Conservation (phyloP, 2,329 filamentous ascomycete species). For the Fusarium praegraminearum region DNA sequence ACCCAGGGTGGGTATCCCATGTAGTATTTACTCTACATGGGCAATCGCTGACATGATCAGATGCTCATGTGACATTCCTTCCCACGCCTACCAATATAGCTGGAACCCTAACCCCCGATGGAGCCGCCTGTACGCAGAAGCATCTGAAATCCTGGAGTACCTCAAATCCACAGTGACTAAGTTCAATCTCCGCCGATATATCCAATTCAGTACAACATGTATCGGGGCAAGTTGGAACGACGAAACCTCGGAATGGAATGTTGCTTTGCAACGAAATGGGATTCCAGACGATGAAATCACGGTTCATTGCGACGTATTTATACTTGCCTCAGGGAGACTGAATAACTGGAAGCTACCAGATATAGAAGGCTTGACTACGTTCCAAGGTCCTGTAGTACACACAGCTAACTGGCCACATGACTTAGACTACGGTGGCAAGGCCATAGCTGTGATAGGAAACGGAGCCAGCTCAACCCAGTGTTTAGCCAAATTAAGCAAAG, state of each 20-base stretch:
- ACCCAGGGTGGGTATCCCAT: not conserved
- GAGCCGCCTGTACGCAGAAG: not conserved
- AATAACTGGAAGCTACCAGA: constrained; percentile 1
- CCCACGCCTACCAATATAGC: constrained; percentile 2
- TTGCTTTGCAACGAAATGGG: not conserved
- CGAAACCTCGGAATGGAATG: not conserved
- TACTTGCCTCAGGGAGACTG: not conserved
- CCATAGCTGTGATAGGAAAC: constrained; percentile 1
- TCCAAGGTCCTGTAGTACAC: not conserved
- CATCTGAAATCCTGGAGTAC: not conserved
- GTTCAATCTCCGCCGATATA: not conserved
- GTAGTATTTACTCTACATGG: not conserved
- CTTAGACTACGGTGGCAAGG: not conserved
- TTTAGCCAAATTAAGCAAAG: not conserved
- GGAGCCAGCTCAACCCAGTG: constrained; percentile 1
- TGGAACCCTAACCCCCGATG: not conserved
- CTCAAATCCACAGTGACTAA: not conserved
- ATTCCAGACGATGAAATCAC: not conserved
- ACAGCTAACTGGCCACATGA: not conserved
- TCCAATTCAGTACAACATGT: not conserved
- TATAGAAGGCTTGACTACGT: not conserved
- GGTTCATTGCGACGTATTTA: not conserved
- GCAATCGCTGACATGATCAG: not conserved
- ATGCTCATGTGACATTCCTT: constrained; percentile 1
- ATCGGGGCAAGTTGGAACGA: not conserved